These are phyloP conservation scores for Trichocladium uniseriatum DNA, from an alignment of 495 filamentous ascomycete genomes.

Conservation along the genomic window DNA sequence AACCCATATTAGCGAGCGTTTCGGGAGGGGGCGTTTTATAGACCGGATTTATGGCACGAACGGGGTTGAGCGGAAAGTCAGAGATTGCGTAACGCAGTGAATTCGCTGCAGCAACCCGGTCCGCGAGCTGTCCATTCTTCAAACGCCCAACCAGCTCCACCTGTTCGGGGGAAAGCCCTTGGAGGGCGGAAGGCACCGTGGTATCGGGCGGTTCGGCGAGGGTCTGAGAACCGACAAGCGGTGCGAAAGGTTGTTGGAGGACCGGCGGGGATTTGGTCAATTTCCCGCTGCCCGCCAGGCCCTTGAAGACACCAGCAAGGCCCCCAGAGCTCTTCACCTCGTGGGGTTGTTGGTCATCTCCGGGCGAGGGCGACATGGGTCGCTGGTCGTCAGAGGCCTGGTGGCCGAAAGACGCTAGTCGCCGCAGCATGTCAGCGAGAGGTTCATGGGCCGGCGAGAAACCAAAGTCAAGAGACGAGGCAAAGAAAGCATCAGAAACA, in stretches of 20 bases:
- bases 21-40: background rate
- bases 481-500: background rate
- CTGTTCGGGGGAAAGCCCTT: slow-evolving; percentile 32
- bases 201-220: slow-evolving; percentile 27
- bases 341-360: slow-evolving; percentile 42
- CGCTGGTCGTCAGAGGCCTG: slow-evolving; percentile 30
- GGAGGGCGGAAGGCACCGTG: slow-evolving; percentile 16
- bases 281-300: slow-evolving; percentile 40
- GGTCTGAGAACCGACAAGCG: slow-evolving; percentile 13
- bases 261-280: slow-evolving; percentile 35
- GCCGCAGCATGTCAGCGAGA: slow-evolving; percentile 37
- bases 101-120: slow-evolving; percentile 48
- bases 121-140: slow-evolving; percentile 38
- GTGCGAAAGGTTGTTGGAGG: slow-evolving; percentile 17
- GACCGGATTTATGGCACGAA: slow-evolving; percentile 16
- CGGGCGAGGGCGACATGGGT: slow-evolving; percentile 49
- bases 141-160: slow-evolving; percentile 36
- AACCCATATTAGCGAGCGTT: slow-evolving; percentile 1
- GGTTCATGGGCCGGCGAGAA: slow-evolving; percentile 1
- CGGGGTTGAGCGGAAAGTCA: slow-evolving; percentile 49
- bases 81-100: slow-evolving; percentile 44
- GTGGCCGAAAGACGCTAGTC: slow-evolving; percentile 37
- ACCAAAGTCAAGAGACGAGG: background rate
- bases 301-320: slow-evolving; percentile 48
- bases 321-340: slow-evolving; percentile 41